Conservation (phyloP, 768 basidiomycete species). For the Macrolepiota albuminosa region DNA sequence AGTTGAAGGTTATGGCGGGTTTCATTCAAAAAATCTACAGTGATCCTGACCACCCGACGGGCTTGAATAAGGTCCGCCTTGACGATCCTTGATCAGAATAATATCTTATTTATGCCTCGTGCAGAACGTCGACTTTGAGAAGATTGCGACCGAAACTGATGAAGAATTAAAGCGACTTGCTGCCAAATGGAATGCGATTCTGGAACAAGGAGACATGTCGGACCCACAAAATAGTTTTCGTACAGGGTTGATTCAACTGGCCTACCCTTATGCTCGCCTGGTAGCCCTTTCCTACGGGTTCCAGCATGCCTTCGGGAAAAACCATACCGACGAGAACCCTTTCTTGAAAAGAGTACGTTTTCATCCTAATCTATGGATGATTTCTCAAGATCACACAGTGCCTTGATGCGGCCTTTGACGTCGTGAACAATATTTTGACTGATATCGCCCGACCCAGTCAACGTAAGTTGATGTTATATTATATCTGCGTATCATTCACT, state of each 20-base stretch:
- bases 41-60: slow-evolving; percentile 68
- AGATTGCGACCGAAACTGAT: slow-evolving; percentile 61
- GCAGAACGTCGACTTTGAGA: slow-evolving; percentile 61
- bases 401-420: slow-evolving; percentile 59
- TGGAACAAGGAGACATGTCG: slow-evolving; percentile 48
- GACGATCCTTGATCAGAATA: neutral
- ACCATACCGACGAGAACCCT: slow-evolving; percentile 54
- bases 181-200: slow-evolving; percentile 50
- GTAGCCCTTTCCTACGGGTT: slow-evolving; percentile 70
- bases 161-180: slow-evolving; percentile 58
- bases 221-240: slow-evolving; percentile 57
- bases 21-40: slow-evolving; percentile 67
- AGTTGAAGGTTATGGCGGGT: slow-evolving; percentile 56
- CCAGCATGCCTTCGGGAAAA: slow-evolving; percentile 69
- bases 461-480: slow-evolving; percentile 30
- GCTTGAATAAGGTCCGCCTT: slow-evolving; percentile 61
- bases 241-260: slow-evolving; percentile 54
- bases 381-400: slow-evolving; percentile 38
- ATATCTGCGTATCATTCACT: neutral
- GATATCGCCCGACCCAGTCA: slow-evolving; percentile 53
- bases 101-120: neutral
- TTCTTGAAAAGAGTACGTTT: slow-evolving; percentile 59
- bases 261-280: slow-evolving; percentile 66
- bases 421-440: slow-evolving; percentile 56
- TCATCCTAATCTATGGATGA: neutral